Conservation (phyloP, 192 early-diverging fungal genomes). For the Coemansia sp. region DNA sequence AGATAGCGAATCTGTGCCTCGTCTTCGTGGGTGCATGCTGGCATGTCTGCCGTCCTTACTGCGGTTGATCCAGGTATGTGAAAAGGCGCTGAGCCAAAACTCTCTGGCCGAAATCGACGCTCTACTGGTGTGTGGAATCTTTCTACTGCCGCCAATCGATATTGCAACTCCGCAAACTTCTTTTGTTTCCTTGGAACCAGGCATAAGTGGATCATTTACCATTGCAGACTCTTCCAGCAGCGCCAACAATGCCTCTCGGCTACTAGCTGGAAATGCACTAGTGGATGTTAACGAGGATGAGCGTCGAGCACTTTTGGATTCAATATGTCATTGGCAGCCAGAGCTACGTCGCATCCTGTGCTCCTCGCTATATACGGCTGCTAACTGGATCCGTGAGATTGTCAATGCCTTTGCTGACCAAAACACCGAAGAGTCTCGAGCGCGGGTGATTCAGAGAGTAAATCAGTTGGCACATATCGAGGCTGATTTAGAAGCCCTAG, state of each 20-base stretch:
- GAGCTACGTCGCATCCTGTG: conserved; percentile 32
- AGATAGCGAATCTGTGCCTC: neutral
- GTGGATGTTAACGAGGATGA: conserved; percentile 41
- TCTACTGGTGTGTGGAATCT: conserved; percentile 61
- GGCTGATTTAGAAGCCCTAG: conserved; percentile 19
- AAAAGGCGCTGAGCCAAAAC: conserved; percentile 56
- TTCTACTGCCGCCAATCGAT: conserved; percentile 8
- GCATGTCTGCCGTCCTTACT: conserved; percentile 65
- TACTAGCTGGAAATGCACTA: conserved; percentile 20
- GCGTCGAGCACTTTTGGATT: conserved; percentile 23
- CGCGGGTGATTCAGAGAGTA: conserved; percentile 32
- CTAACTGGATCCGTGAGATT: conserved; percentile 65
- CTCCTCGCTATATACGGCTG: conserved; percentile 34
- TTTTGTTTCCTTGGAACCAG: neutral
- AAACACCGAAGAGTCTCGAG: conserved; percentile 19
- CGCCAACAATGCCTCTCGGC: conserved; percentile 8
- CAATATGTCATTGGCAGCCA: conserved; percentile 15
- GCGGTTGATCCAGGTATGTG: conserved; percentile 69
- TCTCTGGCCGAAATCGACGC: conserved; percentile 65
- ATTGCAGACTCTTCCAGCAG: conserved; percentile 6
- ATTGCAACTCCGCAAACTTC: neutral
- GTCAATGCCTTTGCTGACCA: conserved; percentile 65
- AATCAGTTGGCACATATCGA: conserved; percentile 41
- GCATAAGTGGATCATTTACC: neutral
- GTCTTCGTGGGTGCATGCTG: conserved; percentile 42